phyloP scores from a whole-genome alignment of 2,329 filamentous ascomycete species.

The Fusarium sp. region DNA sequence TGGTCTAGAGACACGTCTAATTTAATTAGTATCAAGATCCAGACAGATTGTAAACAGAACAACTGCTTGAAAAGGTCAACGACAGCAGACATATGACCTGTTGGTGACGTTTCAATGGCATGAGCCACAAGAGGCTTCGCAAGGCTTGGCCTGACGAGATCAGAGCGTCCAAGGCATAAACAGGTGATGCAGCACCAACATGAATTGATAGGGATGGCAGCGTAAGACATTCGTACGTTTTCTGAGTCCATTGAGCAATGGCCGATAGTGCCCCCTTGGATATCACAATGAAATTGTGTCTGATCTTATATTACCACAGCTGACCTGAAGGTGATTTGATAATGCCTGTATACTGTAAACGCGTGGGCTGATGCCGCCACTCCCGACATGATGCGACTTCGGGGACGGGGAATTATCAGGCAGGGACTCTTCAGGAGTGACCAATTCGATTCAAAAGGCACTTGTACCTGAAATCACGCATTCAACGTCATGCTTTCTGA shows the following conservation, averaged over 20 bases:
- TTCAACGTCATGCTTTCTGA: conserved; percentile 1
- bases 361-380: conserved; percentile 40
- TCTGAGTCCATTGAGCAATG: conserved; percentile 28
- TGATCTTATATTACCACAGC: conserved; percentile 26
- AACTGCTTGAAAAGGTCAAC: conserved; percentile 20
- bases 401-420: conserved; percentile 6
- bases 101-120: conserved; percentile 48
- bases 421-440: conserved; percentile 2
- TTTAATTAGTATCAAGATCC: background rate
- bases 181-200: conserved; percentile 29
- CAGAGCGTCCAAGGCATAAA: conserved; percentile 21
- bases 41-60: background rate
- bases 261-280: conserved; percentile 13
- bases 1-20: conserved; percentile 1
- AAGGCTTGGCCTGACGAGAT: conserved; percentile 32
- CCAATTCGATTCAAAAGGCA: background rate
- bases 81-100: conserved; percentile 42
- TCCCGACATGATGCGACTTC: conserved; percentile 38
- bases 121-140: conserved; percentile 42
- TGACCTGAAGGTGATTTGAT: conserved; percentile 27
- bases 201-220: conserved; percentile 21
- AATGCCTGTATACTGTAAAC: conserved; percentile 14
- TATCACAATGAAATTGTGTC: conserved; percentile 9
- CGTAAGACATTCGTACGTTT: conserved; percentile 38
- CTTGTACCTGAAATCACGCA: conserved; percentile 23